Evolutionary conservation across 495 filamentous ascomycete species (phyloP).

Genomic region (Xylaria acuta): DNA sequence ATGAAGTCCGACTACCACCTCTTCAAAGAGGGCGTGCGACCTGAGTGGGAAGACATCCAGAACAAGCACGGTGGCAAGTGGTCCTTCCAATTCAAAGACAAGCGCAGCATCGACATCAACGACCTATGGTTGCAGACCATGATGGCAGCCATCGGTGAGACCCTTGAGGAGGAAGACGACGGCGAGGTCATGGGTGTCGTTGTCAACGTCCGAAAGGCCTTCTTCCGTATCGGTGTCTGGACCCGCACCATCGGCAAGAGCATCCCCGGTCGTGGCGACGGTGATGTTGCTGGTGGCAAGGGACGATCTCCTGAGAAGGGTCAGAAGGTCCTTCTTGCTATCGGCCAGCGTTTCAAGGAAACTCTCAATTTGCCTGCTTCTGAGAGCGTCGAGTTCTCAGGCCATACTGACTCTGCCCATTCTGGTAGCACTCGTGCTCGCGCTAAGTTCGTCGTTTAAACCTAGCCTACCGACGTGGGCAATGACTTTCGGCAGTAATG

Average conservation of each 20-base stretch:
- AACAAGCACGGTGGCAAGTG: slow-evolving; percentile 99
- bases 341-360: slow-evolving; percentile 90
- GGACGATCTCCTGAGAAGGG: slow-evolving; percentile 77
- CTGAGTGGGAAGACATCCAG: slow-evolving; percentile 97
- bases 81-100: slow-evolving; percentile 96
- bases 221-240: slow-evolving; percentile 94
- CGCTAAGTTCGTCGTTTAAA: slow-evolving; percentile 86
- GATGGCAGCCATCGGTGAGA: slow-evolving; percentile 96
- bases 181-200: slow-evolving; percentile 99
- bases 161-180: slow-evolving; percentile 91
- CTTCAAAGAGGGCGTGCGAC: slow-evolving; percentile 95
- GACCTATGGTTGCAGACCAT: slow-evolving; percentile 97
- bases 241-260: slow-evolving; percentile 88
- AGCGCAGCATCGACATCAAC: slow-evolving; percentile 87
- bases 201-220: slow-evolving; percentile 96
- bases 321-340: slow-evolving; percentile 78
- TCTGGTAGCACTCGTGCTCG: slow-evolving; percentile 92
- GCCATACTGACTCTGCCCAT: slow-evolving; percentile 92
- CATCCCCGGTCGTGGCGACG: slow-evolving; percentile 74
- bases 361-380: slow-evolving; percentile 75
- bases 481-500: no score
- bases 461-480: not conserved
- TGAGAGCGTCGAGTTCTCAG: slow-evolving; percentile 91
- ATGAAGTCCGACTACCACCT: slow-evolving; percentile 99
- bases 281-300: slow-evolving; percentile 70